These are phyloP conservation scores for Ustilago cynodontis DNA, from an alignment of 1,284 basidiomycete genomes.

Conservation along the genomic window DNA sequence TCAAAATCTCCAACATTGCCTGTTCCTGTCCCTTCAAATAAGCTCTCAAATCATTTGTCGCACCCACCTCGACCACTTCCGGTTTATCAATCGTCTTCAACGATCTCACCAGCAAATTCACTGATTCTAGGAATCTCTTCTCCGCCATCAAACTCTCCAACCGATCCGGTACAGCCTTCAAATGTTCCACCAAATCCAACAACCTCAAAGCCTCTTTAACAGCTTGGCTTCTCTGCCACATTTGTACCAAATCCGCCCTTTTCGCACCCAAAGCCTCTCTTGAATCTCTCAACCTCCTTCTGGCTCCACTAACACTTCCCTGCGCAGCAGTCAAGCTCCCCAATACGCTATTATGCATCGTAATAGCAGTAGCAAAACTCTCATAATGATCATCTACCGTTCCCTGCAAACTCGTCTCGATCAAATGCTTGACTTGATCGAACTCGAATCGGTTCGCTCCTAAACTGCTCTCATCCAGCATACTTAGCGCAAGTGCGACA, in stretches of 20 bases:
- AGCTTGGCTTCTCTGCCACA: slow-evolving; percentile 66
- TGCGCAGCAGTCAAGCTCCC: slow-evolving; percentile 57
- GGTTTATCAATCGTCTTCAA: slow-evolving; percentile 90
- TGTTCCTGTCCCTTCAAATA: slow-evolving; percentile 88
- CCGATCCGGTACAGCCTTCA: slow-evolving; percentile 90
- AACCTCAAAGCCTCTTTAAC: slow-evolving; percentile 67
- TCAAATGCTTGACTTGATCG: slow-evolving; percentile 57
- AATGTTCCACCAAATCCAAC: slow-evolving; percentile 72
- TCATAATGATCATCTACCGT: slow-evolving; percentile 69
- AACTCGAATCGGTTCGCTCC: slow-evolving; percentile 60
- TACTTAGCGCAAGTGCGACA: slow-evolving; percentile 61
- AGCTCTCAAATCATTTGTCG: slow-evolving; percentile 85
- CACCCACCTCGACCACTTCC: slow-evolving; percentile 94
- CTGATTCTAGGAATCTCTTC: slow-evolving; percentile 90
- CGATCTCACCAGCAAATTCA: slow-evolving; percentile 86
- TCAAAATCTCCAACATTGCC: slow-evolving; percentile 77
- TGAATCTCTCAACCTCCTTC: slow-evolving; percentile 59
- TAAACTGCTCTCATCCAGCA: slow-evolving; percentile 64
- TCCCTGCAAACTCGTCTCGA: slow-evolving; percentile 65
- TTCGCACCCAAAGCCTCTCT: slow-evolving; percentile 67
- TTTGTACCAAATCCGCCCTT: slow-evolving; percentile 67
- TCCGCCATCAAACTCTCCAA: slow-evolving; percentile 95
- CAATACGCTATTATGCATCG: slow-evolving; percentile 66
- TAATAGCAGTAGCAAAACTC: slow-evolving; percentile 69
- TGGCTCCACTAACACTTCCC: slow-evolving; percentile 54